Base-by-base conservation (phyloP, 2,329 filamentous ascomycete genomes). In the Fusarium beomiforme region DNA sequence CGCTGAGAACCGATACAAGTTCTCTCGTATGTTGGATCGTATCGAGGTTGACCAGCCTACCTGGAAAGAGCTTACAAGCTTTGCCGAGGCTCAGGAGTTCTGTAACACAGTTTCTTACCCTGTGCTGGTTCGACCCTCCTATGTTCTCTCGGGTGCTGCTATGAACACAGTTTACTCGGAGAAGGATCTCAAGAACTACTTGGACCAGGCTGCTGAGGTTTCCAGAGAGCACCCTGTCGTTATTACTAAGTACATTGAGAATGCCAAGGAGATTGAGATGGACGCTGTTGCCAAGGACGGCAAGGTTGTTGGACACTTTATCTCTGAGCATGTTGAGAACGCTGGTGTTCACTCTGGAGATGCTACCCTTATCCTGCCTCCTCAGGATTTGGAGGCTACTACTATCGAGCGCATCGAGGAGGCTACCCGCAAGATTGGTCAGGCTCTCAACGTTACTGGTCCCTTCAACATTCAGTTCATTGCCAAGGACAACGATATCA, bases 391-490 rank as follows among this genome's bases (percentile, higher is more conserved):
- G 56, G 93, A 96, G 79, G 86, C 87, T 10, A 95, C 96, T 72
- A 99, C 96, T 0, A 95, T 98, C 56, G 85, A 90, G 67, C 90
- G 95, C 73, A 98, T 99, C 63, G 94, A 95, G 80, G 95, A 98
- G 80, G 96, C 96, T 6, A 98, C 96, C 17, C 88, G 92, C 74
- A 98, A 98, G 88, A 98, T 99, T 76, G 96, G 92, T 73, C 91
- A 92, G 69, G 95, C 96, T 19, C 88, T 98, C 64, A 98, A 98
- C 80, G 92, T 99, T 61, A 98, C 96, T 42, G 96, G 96, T 53
- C 96, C 96, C 24, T 98, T 92, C 88, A 99, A 99, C 84, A 99
- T 99, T 71, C 96, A 99, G 81, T 98, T 99, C 85, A 99, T 99
- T 77, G 96, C 96, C 77, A 98, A 98, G 85, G 95, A 98, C 81